A percentile compares a stretch with the other conserved stretches of the same genome.
These are phyloP conservation scores for Zostera marina DNA, from an alignment of 116 monocot species.

Conservation along the genomic window DNA sequence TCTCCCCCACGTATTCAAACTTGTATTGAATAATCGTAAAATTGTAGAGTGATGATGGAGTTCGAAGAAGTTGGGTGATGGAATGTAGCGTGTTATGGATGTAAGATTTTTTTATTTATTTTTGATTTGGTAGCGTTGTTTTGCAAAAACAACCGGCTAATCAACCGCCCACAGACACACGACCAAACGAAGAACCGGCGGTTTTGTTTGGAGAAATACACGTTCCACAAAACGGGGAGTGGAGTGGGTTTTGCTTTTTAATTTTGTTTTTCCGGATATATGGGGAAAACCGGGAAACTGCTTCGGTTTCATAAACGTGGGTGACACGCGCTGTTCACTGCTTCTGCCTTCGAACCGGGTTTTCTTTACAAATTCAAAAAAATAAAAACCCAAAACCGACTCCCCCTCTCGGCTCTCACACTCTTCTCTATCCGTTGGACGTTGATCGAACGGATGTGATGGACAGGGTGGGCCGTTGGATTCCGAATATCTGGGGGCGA, in stretches of 20 bases:
- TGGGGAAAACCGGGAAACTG: background rate
- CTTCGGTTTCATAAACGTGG: background rate
- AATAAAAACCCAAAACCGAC: too few relatives aligned
- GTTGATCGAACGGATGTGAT: background rate
- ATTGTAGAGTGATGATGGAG: too few relatives aligned
- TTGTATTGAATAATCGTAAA: too few relatives aligned
- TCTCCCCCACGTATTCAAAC: too few relatives aligned
- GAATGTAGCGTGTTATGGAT: too few relatives aligned
- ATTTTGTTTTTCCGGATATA: background rate
- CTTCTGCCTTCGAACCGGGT: background rate
- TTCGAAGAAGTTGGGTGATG: too few relatives aligned
- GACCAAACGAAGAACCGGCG: background rate
- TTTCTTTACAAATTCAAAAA: background rate
- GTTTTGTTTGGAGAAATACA: background rate
- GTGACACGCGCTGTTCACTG: constrained; percentile 2
- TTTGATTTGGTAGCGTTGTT: too few relatives aligned
- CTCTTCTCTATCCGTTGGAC: background rate
- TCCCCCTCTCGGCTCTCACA: too few relatives aligned
- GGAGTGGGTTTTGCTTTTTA: background rate
- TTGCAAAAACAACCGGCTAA: background rate
- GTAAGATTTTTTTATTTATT: too few relatives aligned
- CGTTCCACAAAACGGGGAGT: background rate
- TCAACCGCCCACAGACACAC: background rate
- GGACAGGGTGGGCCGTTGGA: background rate
- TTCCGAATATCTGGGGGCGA: constrained; percentile 8